Evolutionary conservation across 768 basidiomycete species (phyloP).

Genomic region (Rhodotorula graminis): DNA sequence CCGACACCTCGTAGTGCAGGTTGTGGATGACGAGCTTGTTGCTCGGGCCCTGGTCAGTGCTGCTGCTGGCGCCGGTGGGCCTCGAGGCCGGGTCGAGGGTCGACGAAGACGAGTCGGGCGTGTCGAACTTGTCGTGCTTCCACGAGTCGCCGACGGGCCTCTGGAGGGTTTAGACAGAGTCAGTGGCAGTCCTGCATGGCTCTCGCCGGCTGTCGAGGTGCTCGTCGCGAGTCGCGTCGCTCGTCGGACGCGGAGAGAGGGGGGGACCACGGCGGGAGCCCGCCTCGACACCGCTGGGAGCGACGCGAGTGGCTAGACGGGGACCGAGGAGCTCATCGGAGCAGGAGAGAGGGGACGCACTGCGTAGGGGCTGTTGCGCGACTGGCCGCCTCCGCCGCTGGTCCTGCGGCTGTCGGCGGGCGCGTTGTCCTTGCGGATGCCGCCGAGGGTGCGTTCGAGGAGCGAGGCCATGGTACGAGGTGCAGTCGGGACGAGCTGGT

Average conservation of each 20-base stretch:
- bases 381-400: not conserved
- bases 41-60: not conserved
- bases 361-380: not conserved
- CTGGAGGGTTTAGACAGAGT: not conserved
- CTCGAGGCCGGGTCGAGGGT: not conserved
- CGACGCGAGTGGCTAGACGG: not conserved
- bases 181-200: not conserved
- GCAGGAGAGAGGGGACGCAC: not conserved
- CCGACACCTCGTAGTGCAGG: slow-evolving; percentile 43
- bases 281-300: not conserved
- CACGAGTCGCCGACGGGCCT: slow-evolving; percentile 17
- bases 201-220: no score
- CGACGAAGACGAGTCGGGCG: not conserved
- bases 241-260: no score
- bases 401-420: no score
- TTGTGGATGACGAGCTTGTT: slow-evolving; percentile 37
- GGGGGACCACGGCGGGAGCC: no score
- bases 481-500: no score
- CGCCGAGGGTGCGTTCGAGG: slow-evolving; percentile 10
- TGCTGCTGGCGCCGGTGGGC: no score
- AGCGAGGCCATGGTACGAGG: not conserved
- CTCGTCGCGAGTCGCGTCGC: not conserved
- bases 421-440: not conserved
- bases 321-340: no score
- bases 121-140: slow-evolving; percentile 24